Evolutionary conservation across 257 asterid genomes (phyloP).

Genomic region (Lycium ferocissimum): DNA sequence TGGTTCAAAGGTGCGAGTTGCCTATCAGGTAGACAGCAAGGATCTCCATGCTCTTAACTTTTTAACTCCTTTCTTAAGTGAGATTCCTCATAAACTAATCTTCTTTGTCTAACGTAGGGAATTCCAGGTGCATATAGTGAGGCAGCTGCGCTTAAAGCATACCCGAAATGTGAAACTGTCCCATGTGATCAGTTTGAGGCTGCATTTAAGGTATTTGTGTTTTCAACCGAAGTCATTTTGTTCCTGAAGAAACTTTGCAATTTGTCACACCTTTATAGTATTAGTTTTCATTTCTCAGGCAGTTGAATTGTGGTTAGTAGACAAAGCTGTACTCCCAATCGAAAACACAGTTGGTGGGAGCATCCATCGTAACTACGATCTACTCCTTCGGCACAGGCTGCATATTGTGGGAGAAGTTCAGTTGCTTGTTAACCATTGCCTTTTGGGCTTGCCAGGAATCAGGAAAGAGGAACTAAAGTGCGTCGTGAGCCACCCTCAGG

Average conservation of each 20-base stretch:
- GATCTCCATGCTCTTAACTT: background rate
- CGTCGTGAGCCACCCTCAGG: slow-evolving; percentile 96
- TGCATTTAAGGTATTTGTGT: slow-evolving; percentile 69
- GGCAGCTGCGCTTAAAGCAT: slow-evolving; percentile 90
- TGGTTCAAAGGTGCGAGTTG: slow-evolving; percentile 76
- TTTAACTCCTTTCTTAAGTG: background rate
- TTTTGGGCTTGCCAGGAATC: slow-evolving; percentile 86
- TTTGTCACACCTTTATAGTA: slow-evolving; percentile 30
- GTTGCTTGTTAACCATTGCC: slow-evolving; percentile 80
- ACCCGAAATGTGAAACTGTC: slow-evolving; percentile 88
- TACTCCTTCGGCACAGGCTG: slow-evolving; percentile 87
- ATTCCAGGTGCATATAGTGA: slow-evolving; percentile 91
- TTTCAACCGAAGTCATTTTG: slow-evolving; percentile 26
- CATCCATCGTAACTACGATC: slow-evolving; percentile 89
- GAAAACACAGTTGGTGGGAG: slow-evolving; percentile 98
- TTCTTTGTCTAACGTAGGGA: slow-evolving; percentile 57
- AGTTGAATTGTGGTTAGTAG: slow-evolving; percentile 95
- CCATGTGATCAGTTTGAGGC: slow-evolving; percentile 93
- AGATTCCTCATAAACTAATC: slow-evolving; percentile 11
- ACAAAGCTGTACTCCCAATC: slow-evolving; percentile 91
- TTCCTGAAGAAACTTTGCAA: slow-evolving; percentile 1
- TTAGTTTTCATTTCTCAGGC: slow-evolving; percentile 61
- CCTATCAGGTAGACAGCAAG: slow-evolving; percentile 71
- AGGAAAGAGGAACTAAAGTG: slow-evolving; percentile 75
- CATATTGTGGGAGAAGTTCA: slow-evolving; percentile 96